Evolutionary conservation across 1,284 basidiomycete species (phyloP).

Genomic region (Moniliella sp.): DNA sequence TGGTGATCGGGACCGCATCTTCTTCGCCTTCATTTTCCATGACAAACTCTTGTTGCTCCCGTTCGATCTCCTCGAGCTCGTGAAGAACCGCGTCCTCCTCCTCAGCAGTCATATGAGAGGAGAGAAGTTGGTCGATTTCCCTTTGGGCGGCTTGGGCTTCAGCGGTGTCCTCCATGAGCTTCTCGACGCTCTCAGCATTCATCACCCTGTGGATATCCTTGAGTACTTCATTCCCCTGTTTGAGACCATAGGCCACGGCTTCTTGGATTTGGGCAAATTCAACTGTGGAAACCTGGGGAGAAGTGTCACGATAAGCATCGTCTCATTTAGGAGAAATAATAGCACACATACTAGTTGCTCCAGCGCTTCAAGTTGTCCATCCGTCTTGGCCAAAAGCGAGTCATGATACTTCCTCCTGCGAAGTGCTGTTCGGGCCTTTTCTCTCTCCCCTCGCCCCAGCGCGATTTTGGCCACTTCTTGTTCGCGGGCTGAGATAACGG

Average conservation of each 20-base stretch:
- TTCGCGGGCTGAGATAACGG: slow-evolving; percentile 49
- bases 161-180: slow-evolving; percentile 66
- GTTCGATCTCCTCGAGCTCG: slow-evolving; percentile 52
- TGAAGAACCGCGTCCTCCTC: slow-evolving; percentile 80
- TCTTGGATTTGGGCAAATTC: slow-evolving; percentile 87
- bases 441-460: slow-evolving; percentile 58
- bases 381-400: slow-evolving; percentile 62
- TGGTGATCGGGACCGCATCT: no score
- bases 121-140: slow-evolving; percentile 77
- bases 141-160: slow-evolving; percentile 80
- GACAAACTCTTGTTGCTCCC: no score
- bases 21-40: no score
- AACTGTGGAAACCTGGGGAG: slow-evolving; percentile 63
- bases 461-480: slow-evolving; percentile 67
- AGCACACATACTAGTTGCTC: slow-evolving; percentile 57
- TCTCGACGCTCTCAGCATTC: slow-evolving; percentile 72
- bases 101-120: slow-evolving; percentile 57
- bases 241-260: slow-evolving; percentile 69
- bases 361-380: slow-evolving; percentile 64
- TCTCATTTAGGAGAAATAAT: neutral
- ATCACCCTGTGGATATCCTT: slow-evolving; percentile 83
- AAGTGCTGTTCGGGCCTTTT: slow-evolving; percentile 63
- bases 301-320: neutral
- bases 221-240: slow-evolving; percentile 76
- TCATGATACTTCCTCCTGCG: slow-evolving; percentile 83